Conservation (phyloP, 2,329 filamentous ascomycete species). For the Mycosphaerella sp. region DNA sequence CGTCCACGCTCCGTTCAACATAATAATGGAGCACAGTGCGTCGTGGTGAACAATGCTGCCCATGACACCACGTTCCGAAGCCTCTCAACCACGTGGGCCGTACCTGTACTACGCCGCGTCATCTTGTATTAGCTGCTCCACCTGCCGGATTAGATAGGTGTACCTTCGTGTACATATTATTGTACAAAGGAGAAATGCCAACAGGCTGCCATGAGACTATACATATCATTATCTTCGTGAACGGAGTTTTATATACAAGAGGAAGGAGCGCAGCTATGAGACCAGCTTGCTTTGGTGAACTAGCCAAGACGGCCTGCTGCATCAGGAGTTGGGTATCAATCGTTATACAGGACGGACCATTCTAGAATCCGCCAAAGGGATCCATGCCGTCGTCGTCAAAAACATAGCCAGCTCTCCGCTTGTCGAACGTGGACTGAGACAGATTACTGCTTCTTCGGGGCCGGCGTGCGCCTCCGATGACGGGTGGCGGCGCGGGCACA, state of each 20-base stretch:
- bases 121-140: no score
- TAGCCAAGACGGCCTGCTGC: not conserved
- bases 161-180: not conserved
- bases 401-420: constrained; percentile 30
- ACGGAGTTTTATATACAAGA: constrained; percentile 9
- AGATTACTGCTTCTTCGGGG: constrained; percentile 26
- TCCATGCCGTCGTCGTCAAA: constrained; percentile 33
- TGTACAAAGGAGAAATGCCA: not conserved
- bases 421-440: constrained; percentile 29
- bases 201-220: not conserved
- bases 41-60: not conserved
- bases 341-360: not conserved
- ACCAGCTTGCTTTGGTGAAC: not conserved
- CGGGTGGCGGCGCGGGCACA: constrained; percentile 27
- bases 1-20: not conserved
- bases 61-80: not conserved
- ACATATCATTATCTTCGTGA: constrained; percentile 4
- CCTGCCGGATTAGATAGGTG: not conserved
- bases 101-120: no score
- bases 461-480: constrained; percentile 16
- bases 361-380: constrained; percentile 34
- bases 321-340: constrained; percentile 3
- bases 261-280: not conserved
- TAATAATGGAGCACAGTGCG: not conserved
- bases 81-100: no score